Evolutionary conservation across 176 grass and related monocot genomes (phyloP), one percentile per base, ranked within the genome.

Genomic region (Paspalum vaginatum): DNA sequence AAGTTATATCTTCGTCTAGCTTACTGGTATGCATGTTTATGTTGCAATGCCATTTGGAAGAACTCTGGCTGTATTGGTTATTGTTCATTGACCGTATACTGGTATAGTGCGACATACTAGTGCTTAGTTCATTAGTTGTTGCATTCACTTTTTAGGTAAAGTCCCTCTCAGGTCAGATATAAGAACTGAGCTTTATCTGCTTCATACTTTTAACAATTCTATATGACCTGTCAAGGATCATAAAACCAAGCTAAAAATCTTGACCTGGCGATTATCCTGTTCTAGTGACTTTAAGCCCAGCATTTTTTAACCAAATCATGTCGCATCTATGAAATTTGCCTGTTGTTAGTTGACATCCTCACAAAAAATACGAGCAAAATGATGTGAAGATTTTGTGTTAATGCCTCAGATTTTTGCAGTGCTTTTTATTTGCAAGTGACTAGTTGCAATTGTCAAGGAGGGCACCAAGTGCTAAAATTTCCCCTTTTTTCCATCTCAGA

Each of bases 351-450:
- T 64, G 16, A 18, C 24, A 20, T 81, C 7, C 9, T 81, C 14
- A 38, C 6, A 48, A 71, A 5, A 43, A 61, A 1, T 39, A 16
- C 3, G 2, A n/a, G 46, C 20, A 44, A n/a, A 44, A 25, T 40
- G 54, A 12, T 60, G 26, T 42, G 6, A 26, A 76, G 8, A 6
- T 13, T 39, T 11, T 41, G 14, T 68, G 44, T 44, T 57, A 41
- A 22, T 55, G 63, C 43, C 15, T 45, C 11, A 8, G 10, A 65
- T 65, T 83, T 83, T 57, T 5, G 15, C 47, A 45, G 6, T 74
- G 22, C 11, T 53, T 84, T 84, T 75, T 68, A 58, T 48, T 68
- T 84, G 9, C 48, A 57, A n/a, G 3, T 61, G 0, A 8, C 61
- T 4, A 47, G 8, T 57, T 68, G 24, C 25, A 58, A 17, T 26